Evolutionary conservation across 257 asterid species (phyloP).

Genomic region (Linaria vulgaris): DNA sequence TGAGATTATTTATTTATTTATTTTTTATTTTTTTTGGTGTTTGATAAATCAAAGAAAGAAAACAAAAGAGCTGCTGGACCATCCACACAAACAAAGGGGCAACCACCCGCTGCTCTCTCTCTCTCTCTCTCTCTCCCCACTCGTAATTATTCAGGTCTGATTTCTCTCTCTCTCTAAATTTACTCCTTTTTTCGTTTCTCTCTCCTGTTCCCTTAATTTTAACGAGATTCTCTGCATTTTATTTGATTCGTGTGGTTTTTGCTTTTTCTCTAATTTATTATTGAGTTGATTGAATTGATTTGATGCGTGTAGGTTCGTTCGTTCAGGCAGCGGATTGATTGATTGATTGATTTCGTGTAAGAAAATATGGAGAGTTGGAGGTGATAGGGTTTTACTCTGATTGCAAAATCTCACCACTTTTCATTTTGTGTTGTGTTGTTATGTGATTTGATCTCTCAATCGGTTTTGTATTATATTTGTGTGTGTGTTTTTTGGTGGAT

Average conservation of each 20-base stretch:
- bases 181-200: background rate
- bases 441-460: conserved; percentile 32
- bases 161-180: background rate
- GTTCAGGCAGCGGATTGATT: too few species aligned
- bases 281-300: conserved; percentile 22
- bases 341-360: conserved; percentile 28
- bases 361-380: conserved; percentile 27
- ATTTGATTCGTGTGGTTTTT: too few species aligned
- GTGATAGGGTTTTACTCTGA: conserved; percentile 30
- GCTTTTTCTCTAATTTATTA: too few species aligned
- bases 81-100: conserved; percentile 2
- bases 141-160: conserved; percentile 1
- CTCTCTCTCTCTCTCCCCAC: background rate
- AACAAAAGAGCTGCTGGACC: background rate
- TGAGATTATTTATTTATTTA: too few species aligned
- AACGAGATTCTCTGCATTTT: too few species aligned
- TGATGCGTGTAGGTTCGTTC: conserved; percentile 36
- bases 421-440: conserved; percentile 13
- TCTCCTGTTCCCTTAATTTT: too few species aligned
- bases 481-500: conserved; percentile 15
- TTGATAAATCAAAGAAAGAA: background rate
- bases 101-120: background rate
- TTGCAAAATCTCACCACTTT: conserved; percentile 11
- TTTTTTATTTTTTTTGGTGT: too few species aligned
- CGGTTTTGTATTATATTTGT: conserved; percentile 3